Evolutionary conservation across 257 asterid genomes (phyloP).

Genomic region (Nicotiana obtusifolia): DNA sequence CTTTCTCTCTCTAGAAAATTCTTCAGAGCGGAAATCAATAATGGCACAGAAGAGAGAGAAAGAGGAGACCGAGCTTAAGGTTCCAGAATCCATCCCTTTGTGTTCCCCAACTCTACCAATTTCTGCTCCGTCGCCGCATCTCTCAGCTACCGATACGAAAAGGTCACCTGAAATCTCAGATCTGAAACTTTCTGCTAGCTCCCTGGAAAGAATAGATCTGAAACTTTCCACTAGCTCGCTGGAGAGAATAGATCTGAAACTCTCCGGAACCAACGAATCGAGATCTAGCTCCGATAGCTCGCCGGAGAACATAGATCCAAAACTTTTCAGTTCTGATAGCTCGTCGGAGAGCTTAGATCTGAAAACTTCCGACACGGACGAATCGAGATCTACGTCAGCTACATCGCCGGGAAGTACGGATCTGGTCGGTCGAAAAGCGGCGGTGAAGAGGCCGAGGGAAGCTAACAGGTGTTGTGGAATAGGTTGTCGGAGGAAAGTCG

Average conservation of each 20-base stretch:
- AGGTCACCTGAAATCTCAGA: constrained; percentile 16
- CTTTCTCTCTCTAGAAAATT: not conserved
- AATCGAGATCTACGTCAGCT: constrained; percentile 9
- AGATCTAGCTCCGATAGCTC: not conserved
- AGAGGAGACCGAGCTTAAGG: constrained; percentile 70
- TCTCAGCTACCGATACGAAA: constrained; percentile 10
- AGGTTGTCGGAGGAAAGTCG: constrained; percentile 80
- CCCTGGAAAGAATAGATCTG: not conserved
- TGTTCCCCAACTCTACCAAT: constrained; percentile 31
- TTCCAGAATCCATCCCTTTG: constrained; percentile 48
- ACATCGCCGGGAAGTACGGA: not conserved
- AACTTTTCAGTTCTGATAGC: not conserved
- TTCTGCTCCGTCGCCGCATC: constrained; percentile 38
- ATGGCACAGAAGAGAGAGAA: constrained; percentile 82
- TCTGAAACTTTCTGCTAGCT: constrained; percentile 17
- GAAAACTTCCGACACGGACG: not conserved
- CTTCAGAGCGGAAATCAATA: not conserved
- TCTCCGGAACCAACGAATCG: too few relatives aligned
- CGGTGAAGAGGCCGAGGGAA: constrained; percentile 24
- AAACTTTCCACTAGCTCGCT: not conserved
- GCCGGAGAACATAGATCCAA: constrained; percentile 24
- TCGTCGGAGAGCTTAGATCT: not conserved
- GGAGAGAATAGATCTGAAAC: not conserved
- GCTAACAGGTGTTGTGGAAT: constrained; percentile 48
- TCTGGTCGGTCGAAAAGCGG: not conserved